These are phyloP conservation scores for Monascus ruber DNA, from an alignment of 2,329 filamentous ascomycete species.

Conservation along the genomic window DNA sequence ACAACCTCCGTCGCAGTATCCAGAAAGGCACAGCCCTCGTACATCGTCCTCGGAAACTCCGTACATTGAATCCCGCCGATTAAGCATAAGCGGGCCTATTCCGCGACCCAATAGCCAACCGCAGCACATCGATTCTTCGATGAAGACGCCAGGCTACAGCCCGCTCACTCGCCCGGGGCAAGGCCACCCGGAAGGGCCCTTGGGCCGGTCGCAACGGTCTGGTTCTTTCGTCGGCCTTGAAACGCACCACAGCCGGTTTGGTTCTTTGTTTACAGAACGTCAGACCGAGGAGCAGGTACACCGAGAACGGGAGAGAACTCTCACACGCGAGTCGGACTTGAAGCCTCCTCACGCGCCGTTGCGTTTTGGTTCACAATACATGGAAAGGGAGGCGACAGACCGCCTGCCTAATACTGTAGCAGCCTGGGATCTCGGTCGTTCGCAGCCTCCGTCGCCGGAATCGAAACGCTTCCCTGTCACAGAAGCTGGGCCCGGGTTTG, in stretches of 20 bases:
- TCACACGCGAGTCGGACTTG: constrained; percentile 18
- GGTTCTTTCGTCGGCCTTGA: constrained; percentile 21
- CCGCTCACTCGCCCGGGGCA: constrained; percentile 19
- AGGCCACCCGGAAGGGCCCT: constrained; percentile 12
- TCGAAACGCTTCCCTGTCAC: constrained; percentile 21
- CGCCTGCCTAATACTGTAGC: constrained; percentile 14
- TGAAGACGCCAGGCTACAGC: constrained; percentile 24
- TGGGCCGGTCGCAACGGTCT: constrained; percentile 14
- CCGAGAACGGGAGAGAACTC: constrained; percentile 22
- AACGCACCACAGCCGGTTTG: constrained; percentile 20
- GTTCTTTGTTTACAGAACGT: constrained; percentile 23
- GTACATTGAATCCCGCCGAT: constrained; percentile 26
- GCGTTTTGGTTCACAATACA: constrained; percentile 21
- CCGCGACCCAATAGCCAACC: constrained; percentile 33
- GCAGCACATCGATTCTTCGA: constrained; percentile 22
- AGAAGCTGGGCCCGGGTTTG: constrained; percentile 22
- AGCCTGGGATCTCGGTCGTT: constrained; percentile 26
- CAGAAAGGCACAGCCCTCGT: constrained; percentile 23
- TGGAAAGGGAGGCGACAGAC: constrained; percentile 21
- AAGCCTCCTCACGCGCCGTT: constrained; percentile 15
- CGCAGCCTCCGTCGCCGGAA: constrained; percentile 29
- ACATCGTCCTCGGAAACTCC: constrained; percentile 22
- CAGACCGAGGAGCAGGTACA: constrained; percentile 22
- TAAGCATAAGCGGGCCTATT: constrained; percentile 33
- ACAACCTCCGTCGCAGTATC: constrained; percentile 20